Evolutionary conservation across 176 grass and related monocot genomes (phyloP).

Genomic region (Avena eriantha): DNA sequence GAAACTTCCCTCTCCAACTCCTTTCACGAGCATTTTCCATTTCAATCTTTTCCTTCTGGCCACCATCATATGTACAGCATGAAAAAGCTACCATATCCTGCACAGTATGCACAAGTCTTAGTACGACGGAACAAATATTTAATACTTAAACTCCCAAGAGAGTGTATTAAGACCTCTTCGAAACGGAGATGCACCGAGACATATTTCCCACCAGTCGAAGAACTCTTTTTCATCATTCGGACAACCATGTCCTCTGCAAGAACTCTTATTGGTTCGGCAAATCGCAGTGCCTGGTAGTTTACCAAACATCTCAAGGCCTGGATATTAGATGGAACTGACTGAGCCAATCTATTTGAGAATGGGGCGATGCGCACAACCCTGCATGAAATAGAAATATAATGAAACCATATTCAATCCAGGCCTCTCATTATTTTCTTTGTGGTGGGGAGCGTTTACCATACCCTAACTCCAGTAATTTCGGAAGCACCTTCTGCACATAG

Average conservation of each 20-base stretch:
- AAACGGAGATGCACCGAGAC: conserved; percentile 97
- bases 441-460: conserved; percentile 43
- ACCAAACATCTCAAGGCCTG: conserved; percentile 84
- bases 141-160: conserved; percentile 23
- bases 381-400: conserved; percentile 48
- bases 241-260: conserved; percentile 77
- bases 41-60: conserved; percentile 74
- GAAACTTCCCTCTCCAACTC: conserved; percentile 95
- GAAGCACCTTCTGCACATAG: conserved; percentile 88
- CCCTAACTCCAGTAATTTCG: conserved; percentile 81
- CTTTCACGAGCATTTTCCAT: conserved; percentile 93
- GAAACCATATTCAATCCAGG: conserved; percentile 34
- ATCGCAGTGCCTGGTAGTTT: conserved; percentile 87
- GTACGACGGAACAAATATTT: conserved; percentile 30
- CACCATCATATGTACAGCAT: conserved; percentile 97
- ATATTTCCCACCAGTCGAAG: conserved; percentile 76
- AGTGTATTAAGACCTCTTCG: conserved; percentile 70
- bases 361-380: conserved; percentile 92
- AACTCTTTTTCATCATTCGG: conserved; percentile 79
- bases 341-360: conserved; percentile 93
- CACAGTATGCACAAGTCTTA: conserved; percentile 39
- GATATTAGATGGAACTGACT: conserved; percentile 68
- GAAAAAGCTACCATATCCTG: conserved; percentile 99
- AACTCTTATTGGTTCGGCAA: conserved; percentile 76
- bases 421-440: neutral